Percentiles rank a stretch among this genome's conserved stretches.
Evolutionary conservation across 2,329 filamentous ascomycete species (phyloP).

Genomic region (Aspergillus jensenii): DNA sequence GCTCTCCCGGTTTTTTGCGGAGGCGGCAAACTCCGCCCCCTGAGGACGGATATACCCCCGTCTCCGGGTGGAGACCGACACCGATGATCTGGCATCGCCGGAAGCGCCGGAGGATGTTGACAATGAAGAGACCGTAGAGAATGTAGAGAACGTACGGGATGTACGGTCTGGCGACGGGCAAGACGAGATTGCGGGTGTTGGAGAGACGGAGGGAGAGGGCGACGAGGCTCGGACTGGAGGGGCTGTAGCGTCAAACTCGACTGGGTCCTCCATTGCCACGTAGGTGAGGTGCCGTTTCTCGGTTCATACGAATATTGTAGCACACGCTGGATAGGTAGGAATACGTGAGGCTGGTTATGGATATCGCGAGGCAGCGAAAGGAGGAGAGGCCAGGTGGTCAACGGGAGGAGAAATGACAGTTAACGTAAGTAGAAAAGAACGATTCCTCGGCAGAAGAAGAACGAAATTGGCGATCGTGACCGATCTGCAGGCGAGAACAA

Average conservation of each 20-base stretch:
- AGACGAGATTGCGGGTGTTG: constrained; percentile 45
- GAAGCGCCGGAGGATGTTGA: constrained; percentile 47
- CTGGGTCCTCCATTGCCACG: constrained; percentile 29
- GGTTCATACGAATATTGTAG: constrained; percentile 5
- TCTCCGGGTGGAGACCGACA: constrained; percentile 52
- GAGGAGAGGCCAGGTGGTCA: constrained; percentile 21
- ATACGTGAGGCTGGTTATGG: constrained; percentile 4
- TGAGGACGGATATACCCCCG: constrained; percentile 86
- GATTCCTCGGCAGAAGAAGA: constrained; percentile 10
- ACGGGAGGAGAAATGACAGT: constrained; percentile 9
- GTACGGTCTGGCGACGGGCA: constrained; percentile 46
- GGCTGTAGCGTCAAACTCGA: constrained; percentile 21
- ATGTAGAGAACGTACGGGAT: constrained; percentile 38
- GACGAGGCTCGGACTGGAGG: constrained; percentile 35
- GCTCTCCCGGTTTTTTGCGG: constrained; percentile 85
- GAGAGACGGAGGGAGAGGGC: constrained; percentile 41
- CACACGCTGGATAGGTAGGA: background rate
- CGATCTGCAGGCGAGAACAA: constrained; percentile 21
- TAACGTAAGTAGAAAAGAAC: constrained; percentile 14
- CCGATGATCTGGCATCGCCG: constrained; percentile 42
- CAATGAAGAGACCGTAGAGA: constrained; percentile 46
- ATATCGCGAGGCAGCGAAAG: constrained; percentile 6
- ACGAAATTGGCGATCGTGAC: constrained; percentile 17
- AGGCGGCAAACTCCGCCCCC: constrained; percentile 85
- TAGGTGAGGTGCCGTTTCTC: constrained; percentile 10